These are phyloP conservation scores for Elasticomyces elasticus DNA, from an alignment of 495 filamentous ascomycete genomes.

Conservation along the genomic window DNA sequence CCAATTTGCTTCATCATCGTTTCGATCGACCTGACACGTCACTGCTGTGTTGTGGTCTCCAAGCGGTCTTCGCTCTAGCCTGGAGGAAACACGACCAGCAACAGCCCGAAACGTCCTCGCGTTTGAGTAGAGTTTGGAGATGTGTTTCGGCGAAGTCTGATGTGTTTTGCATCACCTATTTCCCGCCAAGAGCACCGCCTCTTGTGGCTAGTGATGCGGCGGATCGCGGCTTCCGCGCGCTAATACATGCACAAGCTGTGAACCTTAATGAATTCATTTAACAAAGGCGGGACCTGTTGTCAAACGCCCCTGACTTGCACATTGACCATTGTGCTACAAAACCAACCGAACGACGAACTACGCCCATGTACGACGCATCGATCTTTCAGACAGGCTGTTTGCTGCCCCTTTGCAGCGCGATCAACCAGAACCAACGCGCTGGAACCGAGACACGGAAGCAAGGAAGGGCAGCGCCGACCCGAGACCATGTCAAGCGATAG, in stretches of 20 bases:
- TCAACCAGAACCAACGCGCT: background rate
- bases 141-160: background rate
- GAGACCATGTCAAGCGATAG: background rate
- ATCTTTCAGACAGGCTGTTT: background rate
- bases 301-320: background rate
- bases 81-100: background rate
- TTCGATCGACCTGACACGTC: no score
- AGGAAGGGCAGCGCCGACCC: background rate
- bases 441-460: background rate
- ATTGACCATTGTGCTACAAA: background rate
- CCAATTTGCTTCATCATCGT: no score
- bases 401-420: background rate
- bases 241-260: no score
- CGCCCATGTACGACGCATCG: background rate
- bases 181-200: background rate
- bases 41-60: no score
- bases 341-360: background rate
- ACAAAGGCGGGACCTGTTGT: no score
- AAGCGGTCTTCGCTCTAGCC: background rate
- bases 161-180: background rate
- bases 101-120: background rate
- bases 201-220: background rate
- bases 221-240: background rate
- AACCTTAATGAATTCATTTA: no score
- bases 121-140: background rate